Conservation (phyloP, 805 yeast genomes). For the Yueomyces sinensis region DNA sequence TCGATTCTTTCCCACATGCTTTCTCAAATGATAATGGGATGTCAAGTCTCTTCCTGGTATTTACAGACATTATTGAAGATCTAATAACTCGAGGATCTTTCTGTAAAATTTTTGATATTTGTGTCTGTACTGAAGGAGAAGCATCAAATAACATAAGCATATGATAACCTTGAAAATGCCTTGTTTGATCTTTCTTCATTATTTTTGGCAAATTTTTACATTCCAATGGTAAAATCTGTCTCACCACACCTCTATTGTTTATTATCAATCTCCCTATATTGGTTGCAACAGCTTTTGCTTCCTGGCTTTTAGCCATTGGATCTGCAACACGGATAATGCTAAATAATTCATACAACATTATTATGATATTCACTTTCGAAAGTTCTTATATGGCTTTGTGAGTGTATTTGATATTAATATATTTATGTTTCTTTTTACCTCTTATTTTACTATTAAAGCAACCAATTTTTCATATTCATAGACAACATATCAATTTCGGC, state of each 20-base stretch:
- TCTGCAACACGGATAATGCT: constrained; percentile 77
- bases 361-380: neutral
- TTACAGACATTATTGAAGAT: constrained; percentile 55
- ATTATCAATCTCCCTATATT: constrained; percentile 76
- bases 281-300: constrained; percentile 48
- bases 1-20: constrained; percentile 18
- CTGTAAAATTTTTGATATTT: constrained; percentile 64
- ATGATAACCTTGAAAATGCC: constrained; percentile 82
- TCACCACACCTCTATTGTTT: constrained; percentile 86
- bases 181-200: constrained; percentile 73
- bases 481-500: no score
- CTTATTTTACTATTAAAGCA: no score
- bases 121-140: constrained; percentile 75
- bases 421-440: no score
- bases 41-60: constrained; percentile 38
- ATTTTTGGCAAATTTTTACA: constrained; percentile 67
- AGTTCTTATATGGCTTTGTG: no score
- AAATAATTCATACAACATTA: constrained; percentile 79
- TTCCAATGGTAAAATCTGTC: constrained; percentile 72
- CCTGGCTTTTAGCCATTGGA: constrained; percentile 37
- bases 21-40: constrained; percentile 46
- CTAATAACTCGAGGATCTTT: constrained; percentile 87
- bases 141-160: constrained; percentile 81
- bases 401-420: no score
- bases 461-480: no score